A percentile compares a stretch with the other conserved stretches of the same genome.
These are phyloP conservation scores for Aspergillus uvarum DNA, from an alignment of 2,329 filamentous ascomycete genomes.

Conservation along the genomic window DNA sequence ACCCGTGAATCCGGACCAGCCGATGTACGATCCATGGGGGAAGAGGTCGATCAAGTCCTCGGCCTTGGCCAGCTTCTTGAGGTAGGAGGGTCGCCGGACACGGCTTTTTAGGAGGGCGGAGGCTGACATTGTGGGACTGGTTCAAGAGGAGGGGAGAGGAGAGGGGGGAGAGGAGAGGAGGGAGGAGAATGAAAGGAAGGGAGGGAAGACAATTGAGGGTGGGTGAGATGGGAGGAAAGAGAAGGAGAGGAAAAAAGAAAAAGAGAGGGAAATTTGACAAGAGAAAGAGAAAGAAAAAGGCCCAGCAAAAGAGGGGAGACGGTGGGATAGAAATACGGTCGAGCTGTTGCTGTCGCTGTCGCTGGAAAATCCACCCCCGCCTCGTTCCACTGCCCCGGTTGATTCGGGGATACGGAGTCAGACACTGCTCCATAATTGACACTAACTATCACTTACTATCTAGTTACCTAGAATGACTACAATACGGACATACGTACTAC, in stretches of 20 bases:
- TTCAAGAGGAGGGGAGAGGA: constrained; percentile 10
- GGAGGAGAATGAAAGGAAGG: constrained; percentile 16
- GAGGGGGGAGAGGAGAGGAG: constrained; percentile 9
- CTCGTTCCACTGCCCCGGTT: constrained; percentile 11
- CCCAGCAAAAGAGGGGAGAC: too few relatives aligned
- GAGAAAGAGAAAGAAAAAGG: background rate
- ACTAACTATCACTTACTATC: background rate
- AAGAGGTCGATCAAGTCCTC: constrained; percentile 80
- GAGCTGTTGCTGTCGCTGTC: background rate
- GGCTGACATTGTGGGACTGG: constrained; percentile 49
- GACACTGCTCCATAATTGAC: background rate
- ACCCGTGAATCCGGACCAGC: constrained; percentile 89
- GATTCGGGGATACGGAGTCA: constrained; percentile 3
- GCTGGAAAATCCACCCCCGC: constrained; percentile 5
- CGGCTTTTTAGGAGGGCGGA: constrained; percentile 75
- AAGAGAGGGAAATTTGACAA: constrained; percentile 2
- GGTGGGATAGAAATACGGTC: constrained; percentile 19
- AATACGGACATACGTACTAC: background rate
- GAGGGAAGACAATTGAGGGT: constrained; percentile 9
- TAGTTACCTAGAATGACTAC: background rate
- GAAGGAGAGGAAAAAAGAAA: background rate
- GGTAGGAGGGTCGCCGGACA: constrained; percentile 71
- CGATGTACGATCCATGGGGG: constrained; percentile 80
- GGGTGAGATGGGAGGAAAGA: constrained; percentile 3
- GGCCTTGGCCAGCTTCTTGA: constrained; percentile 75